Base-by-base conservation (phyloP, 2,329 filamentous ascomycete species). In the Cladophialophora carrionii region DNA sequence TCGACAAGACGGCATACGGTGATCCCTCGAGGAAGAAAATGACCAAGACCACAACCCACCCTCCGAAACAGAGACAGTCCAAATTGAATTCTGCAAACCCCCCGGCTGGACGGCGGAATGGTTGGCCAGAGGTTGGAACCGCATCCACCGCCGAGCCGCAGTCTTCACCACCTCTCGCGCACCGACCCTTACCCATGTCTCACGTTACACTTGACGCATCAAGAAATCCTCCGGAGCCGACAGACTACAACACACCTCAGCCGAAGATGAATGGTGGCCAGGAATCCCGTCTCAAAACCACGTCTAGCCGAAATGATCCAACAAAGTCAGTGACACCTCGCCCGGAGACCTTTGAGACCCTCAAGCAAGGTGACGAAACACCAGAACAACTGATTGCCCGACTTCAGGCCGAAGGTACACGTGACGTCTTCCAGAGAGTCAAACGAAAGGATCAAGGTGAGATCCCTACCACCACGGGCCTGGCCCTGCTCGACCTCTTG, bases 301-400 rank as follows among this genome's bases (percentile, higher is more conserved):
- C 10, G 5, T 17, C 24, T 32, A 8, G 22, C n/a, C 14, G 24
- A 24, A 20, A 58, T 37, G 43, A 49, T 24, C n/a, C 56, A 14
- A 34, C 31, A 31, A 52, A 51, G 17, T n/a, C 17, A 14, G 51
- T 24, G 20, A 34, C 49, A 14, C 51, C 37, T 55, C 59, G 24
- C 8, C 54, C 61, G 14, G 57, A 60, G n/a, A 67, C 65, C 14
- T 67, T 61, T 37, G 57, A 64, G n/a, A 64, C 57, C 24, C 56
- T 67, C 26, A 67, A 62, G 62, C 49, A 56, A 55, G 58, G 55
- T 10, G 55, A 54, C 24, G 65, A 67, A 41, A 67, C 53, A 24
- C 61, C 65, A 5, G 54, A 67, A 46, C 53, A 64, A 29, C 37
- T 67, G 5, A 67, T 67, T 14, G 48, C 53, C 17, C 61, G 65